Base-by-base conservation (phyloP, 257 asterid species). In the Echites panduratus region DNA sequence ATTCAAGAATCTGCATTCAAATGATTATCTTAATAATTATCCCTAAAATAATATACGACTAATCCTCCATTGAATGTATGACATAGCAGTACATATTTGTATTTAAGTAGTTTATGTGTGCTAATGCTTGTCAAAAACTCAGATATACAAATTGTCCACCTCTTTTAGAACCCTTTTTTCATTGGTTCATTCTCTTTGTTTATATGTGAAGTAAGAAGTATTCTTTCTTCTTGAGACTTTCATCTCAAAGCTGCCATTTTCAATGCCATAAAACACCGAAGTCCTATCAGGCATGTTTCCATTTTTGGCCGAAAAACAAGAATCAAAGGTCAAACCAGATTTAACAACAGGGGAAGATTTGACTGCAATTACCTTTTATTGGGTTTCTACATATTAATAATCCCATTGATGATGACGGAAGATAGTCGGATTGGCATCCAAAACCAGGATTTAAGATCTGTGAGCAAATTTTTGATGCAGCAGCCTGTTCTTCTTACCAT, bases 101-200 rank as follows among this genome's bases (percentile, higher is more conserved):
- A 24, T 57, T 22, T 57, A n/a, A 24, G 24, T 45, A 24, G 17
- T 24, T 24, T 24, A 24, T 24, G 17, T 1, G 22, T 56, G 32
- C 9, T 56, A 56, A 22, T 56, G 63, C 35, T 22, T 24, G 63
- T 56, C 16, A 56, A n/a, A 7, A 47, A 22, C 32, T 9, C 17
- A 10, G 0, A 58, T 24, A 57, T 24, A 22, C 1, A 11, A 57
- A 57, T 57, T 57, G 24, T 32, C 64, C 35, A 57, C 24, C 57
- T 9, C 38, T 5, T 61, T 5, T 29, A 24, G 59, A 19, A 9
- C 4, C 32, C 17, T 24, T 9, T 43, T 1, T 17, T 63, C 13
- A 63, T 63, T 63, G 47, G 68, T 35, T 63, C 68, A 35, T 20
- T 63, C 68, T 63, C 26, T 63, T 13, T 61, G 66, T 61, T 61